Evolutionary conservation across 441 rosid species (phyloP), one percentile per base, ranked within the genome.

Genomic region (Monsonia emarginata): DNA sequence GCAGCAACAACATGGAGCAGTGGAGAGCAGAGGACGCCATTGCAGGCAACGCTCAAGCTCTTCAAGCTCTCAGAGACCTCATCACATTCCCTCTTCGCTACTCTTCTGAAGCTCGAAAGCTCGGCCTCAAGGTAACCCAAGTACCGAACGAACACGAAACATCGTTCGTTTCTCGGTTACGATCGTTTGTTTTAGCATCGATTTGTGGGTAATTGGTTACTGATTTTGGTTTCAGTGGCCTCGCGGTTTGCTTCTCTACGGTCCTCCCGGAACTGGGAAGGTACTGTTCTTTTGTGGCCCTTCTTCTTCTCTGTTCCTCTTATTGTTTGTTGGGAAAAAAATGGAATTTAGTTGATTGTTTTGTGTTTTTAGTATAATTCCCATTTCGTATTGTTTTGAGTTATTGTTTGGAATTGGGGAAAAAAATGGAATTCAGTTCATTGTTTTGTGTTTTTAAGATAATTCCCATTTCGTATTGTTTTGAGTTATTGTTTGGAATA

Each of bases 261-360:
- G 96, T 46, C 95, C 94, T 5, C 95, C 95, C 0, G 96, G 92
- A 68, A 87, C 92, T 9, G 96, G 97, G 28, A 91, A 89, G 95
- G 95, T 88, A 78, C 21, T 1, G 22, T 1, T 21, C 59, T 54
- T 50, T 14, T 40, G 18, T 50, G 34, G 24, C 4, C 19, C 42
- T 6, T 64, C 24, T 30, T 31, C 30, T 0, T 21, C 22, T 21
- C 27, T 58, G 16, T 54, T 8, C 14, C n/a, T n/a, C n/a, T n/a
- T n/a, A n/a, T n/a, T n/a, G n/a, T n/a, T 2, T 10, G 13, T 2
- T 32, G 2, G 48, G 1, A 4, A 1, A 19, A 5, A 6, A 19
- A 48, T 5, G 1, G 14, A 21, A 7, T 52, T 52, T 3, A 8
- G 1, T 52, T 44, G 6, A 2, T 14, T 44, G 50, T 6, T 10